Percentiles rank a stretch among this genome's conserved stretches.
Evolutionary conservation across 176 grass and related monocot species (phyloP).

Genomic region (Musa itinerans): DNA sequence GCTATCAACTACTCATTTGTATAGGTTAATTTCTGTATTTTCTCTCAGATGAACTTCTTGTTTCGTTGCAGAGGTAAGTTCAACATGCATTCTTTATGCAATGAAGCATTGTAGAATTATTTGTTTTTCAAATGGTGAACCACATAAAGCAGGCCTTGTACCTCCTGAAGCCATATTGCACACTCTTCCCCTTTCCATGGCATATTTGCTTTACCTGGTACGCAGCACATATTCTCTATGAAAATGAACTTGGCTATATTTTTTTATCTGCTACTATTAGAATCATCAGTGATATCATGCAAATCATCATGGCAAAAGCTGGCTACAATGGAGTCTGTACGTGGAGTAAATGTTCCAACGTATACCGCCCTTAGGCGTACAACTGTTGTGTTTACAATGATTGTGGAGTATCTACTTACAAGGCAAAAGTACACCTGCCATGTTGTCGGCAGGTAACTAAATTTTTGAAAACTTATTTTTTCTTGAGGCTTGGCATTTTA

Average conservation of each 20-base stretch:
- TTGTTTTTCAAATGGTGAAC: conserved; percentile 66
- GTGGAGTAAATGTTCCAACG: conserved; percentile 99
- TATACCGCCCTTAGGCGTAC: conserved; percentile 92
- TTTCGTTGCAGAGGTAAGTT: conserved; percentile 62
- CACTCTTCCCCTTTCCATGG: conserved; percentile 77
- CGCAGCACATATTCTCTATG: not conserved
- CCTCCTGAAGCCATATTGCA: conserved; percentile 59
- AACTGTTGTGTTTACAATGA: conserved; percentile 97
- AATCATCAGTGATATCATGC: conserved; percentile 22
- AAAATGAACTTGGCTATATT: conserved; percentile 7
- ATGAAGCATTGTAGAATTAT: conserved; percentile 75
- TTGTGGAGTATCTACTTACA: conserved; percentile 83
- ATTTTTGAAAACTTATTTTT: conserved; percentile 9
- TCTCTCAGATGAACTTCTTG: conserved; percentile 17
- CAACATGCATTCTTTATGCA: conserved; percentile 72
- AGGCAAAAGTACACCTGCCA: conserved; percentile 77
- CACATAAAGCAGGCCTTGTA: conserved; percentile 59
- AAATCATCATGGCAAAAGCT: conserved; percentile 48
- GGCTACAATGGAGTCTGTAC: conserved; percentile 92
- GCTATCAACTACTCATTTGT: not conserved
- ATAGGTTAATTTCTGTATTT: not conserved
- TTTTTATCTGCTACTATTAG: not conserved
- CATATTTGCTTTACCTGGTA: conserved; percentile 99
- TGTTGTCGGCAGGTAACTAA: conserved; percentile 77
- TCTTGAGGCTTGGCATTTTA: not conserved